Base-by-base conservation (phyloP, 805 yeast genomes). In the Vanderwaltozyma verrucispora region DNA sequence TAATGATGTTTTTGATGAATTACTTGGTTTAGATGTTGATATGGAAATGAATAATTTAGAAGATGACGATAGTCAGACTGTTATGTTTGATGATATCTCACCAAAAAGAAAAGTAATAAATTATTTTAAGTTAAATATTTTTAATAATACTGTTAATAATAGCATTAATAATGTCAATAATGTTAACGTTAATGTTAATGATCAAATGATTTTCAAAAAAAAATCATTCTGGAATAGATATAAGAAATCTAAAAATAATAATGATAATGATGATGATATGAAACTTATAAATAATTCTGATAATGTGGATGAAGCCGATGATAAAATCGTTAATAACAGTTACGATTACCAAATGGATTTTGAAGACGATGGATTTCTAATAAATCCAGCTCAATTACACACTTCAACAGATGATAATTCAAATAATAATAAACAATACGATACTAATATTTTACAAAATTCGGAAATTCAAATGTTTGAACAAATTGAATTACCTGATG, bases 101-200 rank as follows among this genome's bases (percentile, higher is more conserved):
- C 15, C 35, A 3, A 33, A 18, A n/a, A 38, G 24, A 20, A 49
- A 45, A 38, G 48, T 53, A 8, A 48, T 41, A 37, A 53, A 53
- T 37, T 54, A 53, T 35, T 54, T 54, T 31, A 55, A 54, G 39
- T 37, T 55, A 16, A 55, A 49, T 40, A 37, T 54, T 24, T 54
- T 55, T 25, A 45, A 45, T 17, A 39, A 33, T 30, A 42, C 28
- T 27, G 35, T 27, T 34, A 38, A 35, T 28, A 33, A 32, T 20
- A 37, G 31, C 17, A 42, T 20, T 23, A 38, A 36, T n/a, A n/a
- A n/a, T n/a, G n/a, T n/a, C 17, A 42, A n/a, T 27, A 39, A 21
- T 31, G 31, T 32, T 30, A 30, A 30, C 25, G 17, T 14, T 15
- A 32, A 14, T 19, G 16, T 25, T n/a, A 44, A 42, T 5, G 47